Evolutionary conservation across 805 yeast genomes (phyloP).

Genomic region (Grigorovia transvaalensis): DNA sequence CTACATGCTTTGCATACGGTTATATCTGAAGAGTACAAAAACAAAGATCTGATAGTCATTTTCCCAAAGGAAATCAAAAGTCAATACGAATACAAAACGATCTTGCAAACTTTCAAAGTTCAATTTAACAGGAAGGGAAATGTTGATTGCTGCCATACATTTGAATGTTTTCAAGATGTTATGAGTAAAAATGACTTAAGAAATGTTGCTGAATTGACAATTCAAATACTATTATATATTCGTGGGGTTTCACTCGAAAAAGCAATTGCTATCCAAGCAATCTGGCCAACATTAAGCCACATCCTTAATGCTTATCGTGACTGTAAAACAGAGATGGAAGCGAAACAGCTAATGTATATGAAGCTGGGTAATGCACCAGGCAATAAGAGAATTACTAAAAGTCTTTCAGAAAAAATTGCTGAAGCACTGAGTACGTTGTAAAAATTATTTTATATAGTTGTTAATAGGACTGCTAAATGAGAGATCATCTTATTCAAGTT

Average conservation of each 20-base stretch:
- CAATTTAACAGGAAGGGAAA: conserved; percentile 32
- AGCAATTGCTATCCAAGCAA: conserved; percentile 64
- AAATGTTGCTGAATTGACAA: conserved; percentile 67
- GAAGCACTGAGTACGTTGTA: conserved; percentile 10
- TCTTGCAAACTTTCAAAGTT: conserved; percentile 34
- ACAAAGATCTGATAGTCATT: conserved; percentile 37
- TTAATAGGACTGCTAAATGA: too few species aligned
- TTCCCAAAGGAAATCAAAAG: conserved; percentile 40
- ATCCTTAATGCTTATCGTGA: conserved; percentile 30
- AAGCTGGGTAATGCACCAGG: conserved; percentile 26
- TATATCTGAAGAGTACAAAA: conserved; percentile 37
- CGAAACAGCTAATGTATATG: conserved; percentile 17
- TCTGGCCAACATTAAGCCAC: conserved; percentile 57
- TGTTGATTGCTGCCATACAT: conserved; percentile 36
- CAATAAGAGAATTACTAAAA: conserved; percentile 24
- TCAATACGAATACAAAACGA: conserved; percentile 40
- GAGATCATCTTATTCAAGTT: conserved; percentile 10
- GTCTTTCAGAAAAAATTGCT: conserved; percentile 26
- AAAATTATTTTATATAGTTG: neutral
- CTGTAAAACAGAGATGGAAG: conserved; percentile 20
- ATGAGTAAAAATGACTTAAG: conserved; percentile 59
- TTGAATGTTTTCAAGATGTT: conserved; percentile 50
- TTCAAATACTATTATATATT: conserved; percentile 66
- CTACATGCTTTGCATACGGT: conserved; percentile 35
- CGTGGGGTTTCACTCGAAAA: conserved; percentile 78